Evolutionary conservation across 768 basidiomycete species (phyloP).

Genomic region (Mycena metata): DNA sequence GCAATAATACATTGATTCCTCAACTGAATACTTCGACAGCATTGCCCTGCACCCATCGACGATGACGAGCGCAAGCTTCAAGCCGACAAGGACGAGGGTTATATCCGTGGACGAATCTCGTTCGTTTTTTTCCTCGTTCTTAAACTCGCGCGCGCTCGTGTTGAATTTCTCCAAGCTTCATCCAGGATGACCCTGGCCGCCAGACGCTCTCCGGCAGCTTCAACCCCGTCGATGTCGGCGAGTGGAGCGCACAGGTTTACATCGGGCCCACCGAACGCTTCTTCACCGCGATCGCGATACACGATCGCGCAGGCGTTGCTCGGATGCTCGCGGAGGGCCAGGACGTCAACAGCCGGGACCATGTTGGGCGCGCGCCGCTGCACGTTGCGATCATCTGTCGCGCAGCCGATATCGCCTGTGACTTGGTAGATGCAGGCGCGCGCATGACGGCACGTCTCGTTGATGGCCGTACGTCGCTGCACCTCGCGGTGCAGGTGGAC

Average conservation of each 20-base stretch:
- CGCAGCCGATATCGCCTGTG: constrained; percentile 60
- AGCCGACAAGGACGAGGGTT: constrained; percentile 64
- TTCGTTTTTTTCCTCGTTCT: constrained; percentile 46
- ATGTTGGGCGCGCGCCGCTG: constrained; percentile 72
- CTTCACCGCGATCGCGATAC: constrained; percentile 66
- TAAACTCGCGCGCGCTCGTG: not conserved
- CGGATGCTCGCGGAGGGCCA: constrained; percentile 56
- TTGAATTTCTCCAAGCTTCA: constrained; percentile 56
- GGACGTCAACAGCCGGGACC: constrained; percentile 68
- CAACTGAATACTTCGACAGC: constrained; percentile 46
- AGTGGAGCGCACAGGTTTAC: constrained; percentile 76
- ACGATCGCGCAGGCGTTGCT: constrained; percentile 57
- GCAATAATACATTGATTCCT: not conserved
- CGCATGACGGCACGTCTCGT: constrained; percentile 68
- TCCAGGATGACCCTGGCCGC: constrained; percentile 71
- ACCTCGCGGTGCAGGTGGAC: constrained; percentile 68
- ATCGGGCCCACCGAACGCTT: constrained; percentile 67
- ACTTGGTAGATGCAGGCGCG: constrained; percentile 68
- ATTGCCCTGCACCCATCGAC: constrained; percentile 67
- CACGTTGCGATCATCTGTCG: constrained; percentile 68
- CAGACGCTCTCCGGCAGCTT: constrained; percentile 74
- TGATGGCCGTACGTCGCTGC: constrained; percentile 68
- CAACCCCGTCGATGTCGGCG: constrained; percentile 75
- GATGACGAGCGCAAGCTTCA: constrained; percentile 68
- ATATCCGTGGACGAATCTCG: constrained; percentile 67